These are phyloP conservation scores for Yamadazyma insecticola DNA, from an alignment of 805 yeast species.

Conservation along the genomic window DNA sequence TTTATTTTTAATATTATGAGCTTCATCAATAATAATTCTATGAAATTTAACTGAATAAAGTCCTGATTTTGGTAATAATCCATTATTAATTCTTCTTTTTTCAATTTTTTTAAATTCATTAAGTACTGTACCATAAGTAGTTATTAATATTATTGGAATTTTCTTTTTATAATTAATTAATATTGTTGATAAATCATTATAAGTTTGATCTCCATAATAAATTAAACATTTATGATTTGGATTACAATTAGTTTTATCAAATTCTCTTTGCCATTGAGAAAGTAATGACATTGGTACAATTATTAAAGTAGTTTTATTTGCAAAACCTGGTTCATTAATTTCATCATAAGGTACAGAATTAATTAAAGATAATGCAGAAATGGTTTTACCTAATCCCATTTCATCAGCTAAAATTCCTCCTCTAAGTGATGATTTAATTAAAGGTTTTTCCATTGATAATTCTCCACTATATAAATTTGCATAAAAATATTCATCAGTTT, in stretches of 20 bases:
- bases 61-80: constrained; percentile 40
- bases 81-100: constrained; percentile 22
- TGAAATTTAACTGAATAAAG: constrained; percentile 69
- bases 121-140: constrained; percentile 84
- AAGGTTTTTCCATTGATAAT: constrained; percentile 63
- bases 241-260: constrained; percentile 50
- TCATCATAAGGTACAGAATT: constrained; percentile 58
- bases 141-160: constrained; percentile 68
- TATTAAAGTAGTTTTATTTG: constrained; percentile 67
- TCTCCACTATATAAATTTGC: constrained; percentile 80
- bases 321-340: constrained; percentile 37
- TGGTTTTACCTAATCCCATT: constrained; percentile 95
- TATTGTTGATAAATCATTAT: constrained; percentile 44
- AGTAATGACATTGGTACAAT: constrained; percentile 88
- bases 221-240: constrained; percentile 45
- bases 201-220: constrained; percentile 68
- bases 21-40: constrained; percentile 82
- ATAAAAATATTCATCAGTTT: constrained; percentile 45
- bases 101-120: constrained; percentile 60
- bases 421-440: constrained; percentile 50
- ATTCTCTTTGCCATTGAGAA: constrained; percentile 90
- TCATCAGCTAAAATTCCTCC: constrained; percentile 96
- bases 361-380: constrained; percentile 72
- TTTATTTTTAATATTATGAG: constrained; percentile 81
- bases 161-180: constrained; percentile 34